A percentile compares a stretch with the other conserved stretches of the same genome.
These are phyloP conservation scores for Macrocybe gigantea DNA, from an alignment of 768 basidiomycete genomes.

Conservation along the genomic window DNA sequence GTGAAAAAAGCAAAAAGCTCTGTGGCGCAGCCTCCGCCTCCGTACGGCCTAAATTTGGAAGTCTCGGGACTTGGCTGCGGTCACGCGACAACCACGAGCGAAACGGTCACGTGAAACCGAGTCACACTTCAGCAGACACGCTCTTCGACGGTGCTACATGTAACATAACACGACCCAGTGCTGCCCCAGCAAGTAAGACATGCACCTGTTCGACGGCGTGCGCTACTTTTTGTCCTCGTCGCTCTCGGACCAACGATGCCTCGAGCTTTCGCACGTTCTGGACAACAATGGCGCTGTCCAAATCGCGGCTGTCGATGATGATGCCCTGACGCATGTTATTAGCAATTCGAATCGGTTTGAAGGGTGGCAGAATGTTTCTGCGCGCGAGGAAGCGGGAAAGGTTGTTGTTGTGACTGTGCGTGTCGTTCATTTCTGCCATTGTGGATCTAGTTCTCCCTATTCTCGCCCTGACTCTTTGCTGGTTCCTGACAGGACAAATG, in stretches of 20 bases:
- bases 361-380: conserved; percentile 39
- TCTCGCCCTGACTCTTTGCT: neutral
- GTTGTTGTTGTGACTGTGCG: conserved; percentile 32
- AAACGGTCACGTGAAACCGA: no score
- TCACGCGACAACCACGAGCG: no score
- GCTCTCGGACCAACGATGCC: conserved; percentile 31
- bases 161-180: no score
- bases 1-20: no score
- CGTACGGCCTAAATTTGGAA: no score
- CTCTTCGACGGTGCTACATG: no score
- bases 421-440: conserved; percentile 1
- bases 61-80: no score
- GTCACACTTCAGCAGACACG: conserved; percentile 2
- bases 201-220: conserved; percentile 33
- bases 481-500: conserved; percentile 44
- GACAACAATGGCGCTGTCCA: conserved; percentile 43
- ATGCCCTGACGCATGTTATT: conserved; percentile 46
- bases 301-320: conserved; percentile 24
- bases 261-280: conserved; percentile 42
- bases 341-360: conserved; percentile 50
- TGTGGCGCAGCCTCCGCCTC: no score
- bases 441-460: neutral
- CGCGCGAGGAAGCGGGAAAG: conserved; percentile 15
- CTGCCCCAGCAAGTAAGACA: neutral
- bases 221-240: conserved; percentile 46